These are phyloP conservation scores for Graphium sp. DNA, from an alignment of 2,329 filamentous ascomycete genomes.

Conservation along the genomic window DNA sequence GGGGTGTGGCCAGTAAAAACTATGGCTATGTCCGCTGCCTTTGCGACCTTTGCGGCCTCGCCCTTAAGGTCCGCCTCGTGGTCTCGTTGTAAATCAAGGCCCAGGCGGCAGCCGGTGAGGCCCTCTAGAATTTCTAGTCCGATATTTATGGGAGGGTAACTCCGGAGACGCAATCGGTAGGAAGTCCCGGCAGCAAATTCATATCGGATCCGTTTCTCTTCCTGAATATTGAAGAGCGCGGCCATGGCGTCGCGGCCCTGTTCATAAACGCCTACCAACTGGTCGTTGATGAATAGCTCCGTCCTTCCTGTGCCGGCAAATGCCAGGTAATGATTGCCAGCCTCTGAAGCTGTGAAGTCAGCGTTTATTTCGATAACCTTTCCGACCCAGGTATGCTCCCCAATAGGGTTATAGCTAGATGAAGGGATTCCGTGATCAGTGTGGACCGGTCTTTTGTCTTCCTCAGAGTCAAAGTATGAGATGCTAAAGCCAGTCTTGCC, in stretches of 20 bases:
- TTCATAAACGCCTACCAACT: constrained; percentile 13
- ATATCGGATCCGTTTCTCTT: constrained; percentile 13
- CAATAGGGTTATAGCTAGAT: constrained; percentile 10
- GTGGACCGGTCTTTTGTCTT: constrained; percentile 10
- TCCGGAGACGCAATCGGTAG: constrained; percentile 14
- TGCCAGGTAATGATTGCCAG: constrained; percentile 14
- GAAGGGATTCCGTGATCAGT: constrained; percentile 10
- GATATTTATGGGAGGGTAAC: constrained; percentile 11
- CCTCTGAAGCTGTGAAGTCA: constrained; percentile 13
- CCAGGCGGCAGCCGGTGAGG: constrained; percentile 13
- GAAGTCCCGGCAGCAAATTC: constrained; percentile 11
- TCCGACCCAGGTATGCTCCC: constrained; percentile 6
- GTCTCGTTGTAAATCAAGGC: constrained; percentile 13
- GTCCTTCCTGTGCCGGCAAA: constrained; percentile 14
- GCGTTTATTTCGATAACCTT: constrained; percentile 13
- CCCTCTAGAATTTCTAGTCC: constrained; percentile 16
- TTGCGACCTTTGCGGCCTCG: constrained; percentile 40
- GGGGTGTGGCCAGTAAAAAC: constrained; percentile 40
- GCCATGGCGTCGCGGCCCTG: constrained; percentile 17
- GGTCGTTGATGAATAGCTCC: constrained; percentile 13
- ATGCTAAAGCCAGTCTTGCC: constrained; percentile 15
- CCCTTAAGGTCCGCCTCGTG: constrained; percentile 17
- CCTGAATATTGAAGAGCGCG: constrained; percentile 14
- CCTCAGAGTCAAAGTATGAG: constrained; percentile 11
- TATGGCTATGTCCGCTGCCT: constrained; percentile 37